Evolutionary conservation across 345 rosid genomes (phyloP).

Genomic region (Isatis tinctoria): DNA sequence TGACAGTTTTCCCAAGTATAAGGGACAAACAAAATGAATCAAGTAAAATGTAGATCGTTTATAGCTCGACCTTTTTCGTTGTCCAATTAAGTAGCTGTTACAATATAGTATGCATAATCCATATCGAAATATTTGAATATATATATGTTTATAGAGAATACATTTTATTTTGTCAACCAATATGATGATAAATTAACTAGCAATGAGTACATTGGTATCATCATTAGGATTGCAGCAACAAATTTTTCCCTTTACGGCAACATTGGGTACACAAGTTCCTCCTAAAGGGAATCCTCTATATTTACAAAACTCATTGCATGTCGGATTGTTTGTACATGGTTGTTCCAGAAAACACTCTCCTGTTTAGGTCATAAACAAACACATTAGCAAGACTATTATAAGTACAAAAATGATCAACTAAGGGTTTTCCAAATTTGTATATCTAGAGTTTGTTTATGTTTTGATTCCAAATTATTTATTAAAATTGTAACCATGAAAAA

Average conservation of each 20-base stretch:
- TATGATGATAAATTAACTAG: neutral
- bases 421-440: too few species aligned
- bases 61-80: neutral
- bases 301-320: conserved; percentile 5
- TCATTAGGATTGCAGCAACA: conserved; percentile 7
- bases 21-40: too few species aligned
- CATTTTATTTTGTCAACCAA: neutral
- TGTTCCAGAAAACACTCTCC: neutral
- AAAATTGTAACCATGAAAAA: neutral
- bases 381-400: neutral
- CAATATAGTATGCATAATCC: neutral
- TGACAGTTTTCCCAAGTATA: too few species aligned
- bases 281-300: neutral
- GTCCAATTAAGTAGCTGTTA: neutral
- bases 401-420: neutral
- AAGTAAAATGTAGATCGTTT: neutral
- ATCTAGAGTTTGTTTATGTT: neutral
- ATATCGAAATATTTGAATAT: neutral
- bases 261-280: neutral
- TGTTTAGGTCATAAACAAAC: neutral
- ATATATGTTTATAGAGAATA: neutral
- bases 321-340: neutral
- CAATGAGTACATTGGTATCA: neutral
- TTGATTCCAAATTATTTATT: neutral
- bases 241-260: neutral